Percentiles rank a stretch among this genome's conserved stretches.
Conservation (phyloP, 305 asterid species). For the Coffea humblotiana region DNA sequence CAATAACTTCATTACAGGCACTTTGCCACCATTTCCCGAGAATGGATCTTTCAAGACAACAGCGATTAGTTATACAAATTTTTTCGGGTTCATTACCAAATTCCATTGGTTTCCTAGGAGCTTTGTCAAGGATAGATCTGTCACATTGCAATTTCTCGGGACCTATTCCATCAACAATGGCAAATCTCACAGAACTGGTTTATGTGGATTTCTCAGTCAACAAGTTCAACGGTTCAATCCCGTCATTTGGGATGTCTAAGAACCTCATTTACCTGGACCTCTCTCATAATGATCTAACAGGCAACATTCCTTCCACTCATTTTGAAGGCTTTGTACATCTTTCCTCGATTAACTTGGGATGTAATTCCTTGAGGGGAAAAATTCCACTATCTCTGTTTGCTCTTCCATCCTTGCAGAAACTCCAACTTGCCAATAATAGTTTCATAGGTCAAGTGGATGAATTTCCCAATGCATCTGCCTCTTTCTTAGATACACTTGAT, state of each 20-base stretch:
- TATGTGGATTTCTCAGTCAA: conserved; percentile 17
- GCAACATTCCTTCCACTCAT: conserved; percentile 1
- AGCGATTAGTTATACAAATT: conserved; percentile 6
- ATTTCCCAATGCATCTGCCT: not conserved
- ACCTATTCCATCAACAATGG: conserved; percentile 11
- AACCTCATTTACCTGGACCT: conserved; percentile 12
- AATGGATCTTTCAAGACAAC: conserved; percentile 12
- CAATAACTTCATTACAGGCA: conserved; percentile 15
- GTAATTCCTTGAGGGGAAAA: conserved; percentile 16
- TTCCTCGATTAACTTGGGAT: not conserved
- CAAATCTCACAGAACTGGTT: conserved; percentile 3
- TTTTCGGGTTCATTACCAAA: conserved; percentile 22
- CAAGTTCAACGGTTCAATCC: conserved; percentile 15
- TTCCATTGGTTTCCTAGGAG: conserved; percentile 18
- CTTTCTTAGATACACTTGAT: conserved; percentile 12
- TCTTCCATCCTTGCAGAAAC: conserved; percentile 11
- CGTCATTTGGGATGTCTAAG: conserved; percentile 14
- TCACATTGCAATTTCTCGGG: conserved; percentile 22
- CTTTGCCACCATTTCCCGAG: conserved; percentile 17
- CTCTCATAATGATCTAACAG: conserved; percentile 12
- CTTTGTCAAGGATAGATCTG: conserved; percentile 13
- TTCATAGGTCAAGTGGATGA: conserved; percentile 20
- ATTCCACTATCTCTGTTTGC: conserved; percentile 15
- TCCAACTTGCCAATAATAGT: conserved; percentile 13
- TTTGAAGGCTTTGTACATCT: conserved; percentile 20